Percentiles rank a stretch among this genome's conserved stretches.
Conservation (phyloP, 371 early-diverging fungal species). For the Smittium culicis region DNA sequence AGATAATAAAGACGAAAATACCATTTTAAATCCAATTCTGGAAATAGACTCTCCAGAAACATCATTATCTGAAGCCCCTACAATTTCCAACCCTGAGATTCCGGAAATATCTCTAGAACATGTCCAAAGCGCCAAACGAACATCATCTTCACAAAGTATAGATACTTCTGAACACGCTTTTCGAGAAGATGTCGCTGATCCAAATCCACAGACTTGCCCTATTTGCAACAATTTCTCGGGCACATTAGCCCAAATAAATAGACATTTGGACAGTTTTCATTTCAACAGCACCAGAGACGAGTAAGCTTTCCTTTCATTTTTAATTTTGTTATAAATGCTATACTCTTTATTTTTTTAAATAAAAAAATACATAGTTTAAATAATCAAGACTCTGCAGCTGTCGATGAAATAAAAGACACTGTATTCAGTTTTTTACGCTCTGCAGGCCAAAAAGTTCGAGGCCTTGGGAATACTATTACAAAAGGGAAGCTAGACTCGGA, state of each 20-base stretch:
- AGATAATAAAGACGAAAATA: too few species aligned
- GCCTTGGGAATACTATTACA: constrained; percentile 8
- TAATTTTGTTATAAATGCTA: background rate
- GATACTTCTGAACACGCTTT: background rate
- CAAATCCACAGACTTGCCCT: background rate
- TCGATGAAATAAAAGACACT: constrained; percentile 8
- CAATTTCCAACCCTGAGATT: background rate
- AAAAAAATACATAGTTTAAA: background rate
- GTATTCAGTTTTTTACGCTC: constrained; percentile 5
- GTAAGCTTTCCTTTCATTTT: background rate
- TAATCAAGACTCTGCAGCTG: background rate
- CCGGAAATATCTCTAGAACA: background rate
- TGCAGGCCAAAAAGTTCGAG: constrained; percentile 9
- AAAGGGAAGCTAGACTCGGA: background rate
- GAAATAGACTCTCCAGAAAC: background rate
- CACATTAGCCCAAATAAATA: background rate
- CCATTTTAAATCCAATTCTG: background rate
- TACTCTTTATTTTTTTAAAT: background rate
- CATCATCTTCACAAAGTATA: background rate
- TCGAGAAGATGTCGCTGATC: background rate
- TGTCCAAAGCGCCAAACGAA: background rate
- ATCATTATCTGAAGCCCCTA: background rate
- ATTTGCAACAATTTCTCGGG: constrained; percentile 7
- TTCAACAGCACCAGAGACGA: background rate
- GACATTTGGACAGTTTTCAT: constrained; percentile 3